phyloP scores from a whole-genome alignment of 129 eudicot species.

The Calendula officinalis region DNA sequence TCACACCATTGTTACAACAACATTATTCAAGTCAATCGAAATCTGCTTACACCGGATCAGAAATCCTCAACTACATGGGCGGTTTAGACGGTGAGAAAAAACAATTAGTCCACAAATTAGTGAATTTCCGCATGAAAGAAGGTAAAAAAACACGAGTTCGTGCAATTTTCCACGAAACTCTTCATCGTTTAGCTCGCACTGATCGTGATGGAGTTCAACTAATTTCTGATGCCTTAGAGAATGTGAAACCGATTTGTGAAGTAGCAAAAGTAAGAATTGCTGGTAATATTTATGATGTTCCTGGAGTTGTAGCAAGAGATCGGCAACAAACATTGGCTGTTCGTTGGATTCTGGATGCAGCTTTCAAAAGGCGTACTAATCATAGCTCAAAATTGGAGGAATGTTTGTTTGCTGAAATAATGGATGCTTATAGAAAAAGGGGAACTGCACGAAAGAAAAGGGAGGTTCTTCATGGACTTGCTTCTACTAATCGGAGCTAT shows the following conservation, averaged over 20 bases:
- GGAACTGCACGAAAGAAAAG: constrained; percentile 42
- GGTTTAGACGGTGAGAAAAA: constrained; percentile 33
- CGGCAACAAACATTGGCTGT: constrained; percentile 35
- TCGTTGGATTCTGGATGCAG: constrained; percentile 39
- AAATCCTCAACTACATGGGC: constrained; percentile 36
- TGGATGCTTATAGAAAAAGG: constrained; percentile 40
- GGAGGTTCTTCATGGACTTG: constrained; percentile 36
- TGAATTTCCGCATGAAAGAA: constrained; percentile 39
- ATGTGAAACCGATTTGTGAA: constrained; percentile 41
- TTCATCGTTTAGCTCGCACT: constrained; percentile 28
- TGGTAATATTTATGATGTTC: constrained; percentile 38
- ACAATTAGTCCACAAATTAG: constrained; percentile 33
- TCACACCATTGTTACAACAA: constrained; percentile 15
- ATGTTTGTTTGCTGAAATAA: constrained; percentile 38
- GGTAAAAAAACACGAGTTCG: constrained; percentile 39
- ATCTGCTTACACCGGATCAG: constrained; percentile 32
- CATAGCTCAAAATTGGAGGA: constrained; percentile 35
- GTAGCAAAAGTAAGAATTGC: constrained; percentile 38
- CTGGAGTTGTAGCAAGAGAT: constrained; percentile 41
- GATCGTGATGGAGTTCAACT: constrained; percentile 33
- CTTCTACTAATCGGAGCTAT: constrained; percentile 34
- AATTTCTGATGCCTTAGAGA: constrained; percentile 34
- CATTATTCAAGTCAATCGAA: constrained; percentile 28
- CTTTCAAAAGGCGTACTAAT: constrained; percentile 23
- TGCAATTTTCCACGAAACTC: constrained; percentile 28